Percentiles rank a stretch among this genome's conserved stretches.
phyloP scores from a whole-genome alignment of 441 rosid species.

The Melastoma candidum region DNA sequence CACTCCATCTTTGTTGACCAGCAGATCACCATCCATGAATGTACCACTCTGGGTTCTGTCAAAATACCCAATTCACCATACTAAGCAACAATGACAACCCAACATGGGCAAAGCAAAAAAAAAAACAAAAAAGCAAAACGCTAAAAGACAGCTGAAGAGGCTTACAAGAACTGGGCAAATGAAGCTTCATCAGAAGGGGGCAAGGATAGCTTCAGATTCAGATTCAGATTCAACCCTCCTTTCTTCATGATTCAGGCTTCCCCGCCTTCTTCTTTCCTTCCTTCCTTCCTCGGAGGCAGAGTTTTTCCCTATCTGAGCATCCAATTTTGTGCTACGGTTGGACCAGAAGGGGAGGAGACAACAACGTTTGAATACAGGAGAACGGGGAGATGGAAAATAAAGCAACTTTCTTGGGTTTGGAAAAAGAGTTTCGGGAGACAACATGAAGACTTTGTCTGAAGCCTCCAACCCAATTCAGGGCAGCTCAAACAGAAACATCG shows the following conservation, averaged over 20 bases:
- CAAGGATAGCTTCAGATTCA: constrained; percentile 40
- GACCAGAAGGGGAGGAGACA: no score
- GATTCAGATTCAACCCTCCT: constrained; percentile 39
- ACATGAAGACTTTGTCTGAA: no score
- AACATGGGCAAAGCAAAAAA: background rate
- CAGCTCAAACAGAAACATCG: no score
- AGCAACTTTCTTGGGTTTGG: no score
- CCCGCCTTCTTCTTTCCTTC: no score
- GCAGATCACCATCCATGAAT: constrained; percentile 84
- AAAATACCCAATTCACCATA: constrained; percentile 1
- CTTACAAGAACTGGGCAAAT: constrained; percentile 65
- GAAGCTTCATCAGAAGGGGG: constrained; percentile 47
- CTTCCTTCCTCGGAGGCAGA: no score
- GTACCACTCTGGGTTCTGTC: constrained; percentile 81
- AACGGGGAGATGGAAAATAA: no score
- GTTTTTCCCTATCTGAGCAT: no score
- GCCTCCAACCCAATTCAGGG: no score
- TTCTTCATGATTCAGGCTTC: constrained; percentile 30
- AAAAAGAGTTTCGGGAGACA: no score
- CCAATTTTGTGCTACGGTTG: no score
- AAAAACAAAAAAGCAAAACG: background rate
- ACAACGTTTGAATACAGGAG: no score
- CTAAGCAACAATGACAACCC: constrained; percentile 4
- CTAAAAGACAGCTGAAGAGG: background rate
- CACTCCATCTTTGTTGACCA: constrained; percentile 83